These are phyloP conservation scores for Pseudonectria buxi DNA, from an alignment of 2,329 filamentous ascomycete species.

Conservation along the genomic window DNA sequence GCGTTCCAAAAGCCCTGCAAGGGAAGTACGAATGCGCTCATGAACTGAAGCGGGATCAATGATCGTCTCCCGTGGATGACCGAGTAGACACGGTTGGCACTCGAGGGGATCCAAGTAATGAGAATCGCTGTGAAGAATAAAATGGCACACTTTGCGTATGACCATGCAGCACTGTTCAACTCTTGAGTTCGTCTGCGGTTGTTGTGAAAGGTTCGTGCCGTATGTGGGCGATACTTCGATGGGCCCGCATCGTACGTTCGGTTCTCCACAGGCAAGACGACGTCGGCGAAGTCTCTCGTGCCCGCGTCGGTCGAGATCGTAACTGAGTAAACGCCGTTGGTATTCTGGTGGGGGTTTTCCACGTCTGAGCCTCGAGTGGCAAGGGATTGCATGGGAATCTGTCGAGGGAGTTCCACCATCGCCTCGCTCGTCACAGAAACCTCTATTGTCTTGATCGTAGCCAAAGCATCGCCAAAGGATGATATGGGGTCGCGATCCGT, in stretches of 20 bases:
- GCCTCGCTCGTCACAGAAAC: conserved; percentile 55
- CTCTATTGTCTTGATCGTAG: conserved; percentile 52
- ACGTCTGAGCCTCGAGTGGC: conserved; percentile 11
- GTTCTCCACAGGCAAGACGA: conserved; percentile 22
- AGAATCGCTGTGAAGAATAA: conserved; percentile 66
- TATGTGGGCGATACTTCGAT: conserved; percentile 7
- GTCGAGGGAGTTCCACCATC: conserved; percentile 9
- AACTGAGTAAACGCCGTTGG: conserved; percentile 40
- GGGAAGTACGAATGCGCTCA: conserved; percentile 68
- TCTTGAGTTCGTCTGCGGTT: conserved; percentile 38
- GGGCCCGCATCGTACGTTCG: conserved; percentile 8
- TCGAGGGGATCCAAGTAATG: conserved; percentile 71
- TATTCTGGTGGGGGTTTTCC: conserved; percentile 6
- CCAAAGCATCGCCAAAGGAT: conserved; percentile 38
- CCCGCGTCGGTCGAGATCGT: conserved; percentile 37
- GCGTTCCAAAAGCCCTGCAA: conserved; percentile 83
- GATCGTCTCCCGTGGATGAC: conserved; percentile 49
- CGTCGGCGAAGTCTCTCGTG: conserved; percentile 16
- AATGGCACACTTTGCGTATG: conserved; percentile 63
- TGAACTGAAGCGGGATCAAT: conserved; percentile 57
- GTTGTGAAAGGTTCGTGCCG: conserved; percentile 19
- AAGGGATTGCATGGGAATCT: conserved; percentile 19
- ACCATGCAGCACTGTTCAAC: conserved; percentile 58
- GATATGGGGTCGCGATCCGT: conserved; percentile 35
- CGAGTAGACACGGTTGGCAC: conserved; percentile 68